A percentile compares a stretch with the other conserved stretches of the same genome.
phyloP scores from a whole-genome alignment of 306 rosid genomes.

The Cicer cuneatum region DNA sequence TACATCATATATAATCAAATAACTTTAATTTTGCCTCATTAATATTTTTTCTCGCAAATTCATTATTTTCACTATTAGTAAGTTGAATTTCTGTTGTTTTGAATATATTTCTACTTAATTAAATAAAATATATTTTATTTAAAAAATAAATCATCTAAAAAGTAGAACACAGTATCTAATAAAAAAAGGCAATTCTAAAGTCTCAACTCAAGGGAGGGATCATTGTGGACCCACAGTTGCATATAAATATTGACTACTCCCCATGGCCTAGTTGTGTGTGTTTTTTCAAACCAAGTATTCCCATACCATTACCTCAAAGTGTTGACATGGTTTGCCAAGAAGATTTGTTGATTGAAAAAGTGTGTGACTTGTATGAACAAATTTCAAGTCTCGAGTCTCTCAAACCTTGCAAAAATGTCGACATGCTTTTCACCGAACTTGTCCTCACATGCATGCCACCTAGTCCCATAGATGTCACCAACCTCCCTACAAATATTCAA shows the following conservation, averaged over 20 bases:
- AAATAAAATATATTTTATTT: too few relatives aligned
- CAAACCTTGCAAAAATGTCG: constrained; percentile 80
- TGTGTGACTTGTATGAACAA: constrained; percentile 58
- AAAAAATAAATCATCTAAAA: neutral
- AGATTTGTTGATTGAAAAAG: constrained; percentile 60
- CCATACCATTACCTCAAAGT: constrained; percentile 54
- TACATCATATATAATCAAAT: too few relatives aligned
- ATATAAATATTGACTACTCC: constrained; percentile 51
- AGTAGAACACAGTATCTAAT: constrained; percentile 2
- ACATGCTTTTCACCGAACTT: constrained; percentile 79
- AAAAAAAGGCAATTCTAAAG: constrained; percentile 12
- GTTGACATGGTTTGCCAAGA: constrained; percentile 81
- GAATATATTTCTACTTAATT: too few relatives aligned
- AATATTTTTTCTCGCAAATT: too few relatives aligned
- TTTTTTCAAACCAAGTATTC: neutral
- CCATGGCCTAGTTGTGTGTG: neutral
- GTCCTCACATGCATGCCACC: constrained; percentile 86
- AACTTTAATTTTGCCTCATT: too few relatives aligned
- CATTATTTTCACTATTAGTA: too few relatives aligned
- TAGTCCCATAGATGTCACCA: constrained; percentile 64
- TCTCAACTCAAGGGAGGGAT: neutral
- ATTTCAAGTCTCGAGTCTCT: constrained; percentile 68
- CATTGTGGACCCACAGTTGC: constrained; percentile 42
- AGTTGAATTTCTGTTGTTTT: too few relatives aligned
- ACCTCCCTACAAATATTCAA: constrained; percentile 53